These are phyloP conservation scores for Haematococcus lacustris DNA, from an alignment of 139 green algal species.

Conservation along the genomic window DNA sequence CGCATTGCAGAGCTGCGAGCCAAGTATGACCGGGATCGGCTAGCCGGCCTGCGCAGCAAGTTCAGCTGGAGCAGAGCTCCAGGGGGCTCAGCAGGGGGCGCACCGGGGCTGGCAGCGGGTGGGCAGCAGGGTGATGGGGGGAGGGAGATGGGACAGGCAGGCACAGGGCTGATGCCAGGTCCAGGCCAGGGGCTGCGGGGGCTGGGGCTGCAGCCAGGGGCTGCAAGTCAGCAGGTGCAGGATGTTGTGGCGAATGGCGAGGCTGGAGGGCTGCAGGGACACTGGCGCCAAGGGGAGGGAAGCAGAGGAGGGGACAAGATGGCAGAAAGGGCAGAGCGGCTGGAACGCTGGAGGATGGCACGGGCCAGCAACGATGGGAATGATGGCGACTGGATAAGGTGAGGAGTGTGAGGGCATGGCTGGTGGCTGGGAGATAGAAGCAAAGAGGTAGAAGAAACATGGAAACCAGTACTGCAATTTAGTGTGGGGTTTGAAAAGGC, in stretches of 20 bases:
- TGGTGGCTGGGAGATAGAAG: not conserved
- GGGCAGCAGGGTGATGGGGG: too few species aligned
- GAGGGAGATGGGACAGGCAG: slow-evolving; percentile 14
- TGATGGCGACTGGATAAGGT: not conserved
- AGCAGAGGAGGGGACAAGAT: not conserved
- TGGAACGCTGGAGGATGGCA: not conserved
- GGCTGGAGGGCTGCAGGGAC: too few species aligned
- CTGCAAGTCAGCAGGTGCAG: not conserved
- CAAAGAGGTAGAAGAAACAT: not conserved
- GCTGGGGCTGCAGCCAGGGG: too few species aligned
- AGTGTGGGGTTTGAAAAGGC: too few species aligned
- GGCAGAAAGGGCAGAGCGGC: not conserved
- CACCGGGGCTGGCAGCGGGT: not conserved
- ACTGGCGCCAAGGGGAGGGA: too few species aligned
- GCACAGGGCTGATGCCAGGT: too few species aligned
- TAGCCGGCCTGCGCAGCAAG: slow-evolving; percentile 20
- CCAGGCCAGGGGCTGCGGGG: not conserved
- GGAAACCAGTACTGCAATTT: too few species aligned
- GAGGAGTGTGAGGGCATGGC: not conserved
- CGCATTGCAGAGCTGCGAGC: slow-evolving; percentile 22
- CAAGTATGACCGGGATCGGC: slow-evolving; percentile 27
- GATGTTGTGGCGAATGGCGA: too few species aligned
- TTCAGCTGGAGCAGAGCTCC: slow-evolving; percentile 20
- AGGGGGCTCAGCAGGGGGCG: not conserved
- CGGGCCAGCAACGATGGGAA: not conserved